Evolutionary conservation across 176 grass and related monocot species (phyloP), one percentile per base, ranked within the genome.

Genomic region (Stipa capillata): DNA sequence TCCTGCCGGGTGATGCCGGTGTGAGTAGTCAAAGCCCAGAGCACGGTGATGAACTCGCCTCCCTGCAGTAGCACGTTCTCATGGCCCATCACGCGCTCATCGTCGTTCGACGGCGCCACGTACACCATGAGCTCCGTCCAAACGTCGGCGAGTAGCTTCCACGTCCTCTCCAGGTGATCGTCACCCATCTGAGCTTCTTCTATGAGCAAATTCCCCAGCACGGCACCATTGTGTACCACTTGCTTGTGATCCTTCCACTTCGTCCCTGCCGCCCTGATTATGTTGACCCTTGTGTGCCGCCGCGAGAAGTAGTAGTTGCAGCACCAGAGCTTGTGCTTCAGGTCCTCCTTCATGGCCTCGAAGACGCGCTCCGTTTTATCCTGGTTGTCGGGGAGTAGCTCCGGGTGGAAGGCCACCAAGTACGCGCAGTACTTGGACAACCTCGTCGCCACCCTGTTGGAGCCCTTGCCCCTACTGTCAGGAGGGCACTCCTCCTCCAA

Each of bases 361-460:
- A 14, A 42, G n/a, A 15, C 64, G 2, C 0, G n/a, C 39, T 43
- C 5, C 1, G 64, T 25, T 11, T 9, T 9, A 1, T 68, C 64
- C 21, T 14, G 36, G 37, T 27, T 15, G 64, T 68, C 42, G 0
- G 69, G 69, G 10, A 73, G 69, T 0, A 73, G 31, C 31, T 73
- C 47, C 2, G 69, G 69, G 2, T n/a, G 2, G 47, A 53, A 21
- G 0, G 48, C 69, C 18, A 73, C 69, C 31, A 73, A n/a, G 31
- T 73, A 73, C 1, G 69, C 69, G 2, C 47, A 73, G 11, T 73
- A 73, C 47, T 1, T 73, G 47, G 69, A 73, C 18, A 73, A 18
- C 4, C 29, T 53, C 6, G 69, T 52, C 5, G 45, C 69, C 67
- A 71, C 43, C 24, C 2, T 49, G 13, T 7, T 14, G 57, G 12